Percentiles rank a stretch among this genome's conserved stretches.
These are phyloP conservation scores for Daldinia eschscholtzii DNA, from an alignment of 2,329 filamentous ascomycete species.

Conservation along the genomic window DNA sequence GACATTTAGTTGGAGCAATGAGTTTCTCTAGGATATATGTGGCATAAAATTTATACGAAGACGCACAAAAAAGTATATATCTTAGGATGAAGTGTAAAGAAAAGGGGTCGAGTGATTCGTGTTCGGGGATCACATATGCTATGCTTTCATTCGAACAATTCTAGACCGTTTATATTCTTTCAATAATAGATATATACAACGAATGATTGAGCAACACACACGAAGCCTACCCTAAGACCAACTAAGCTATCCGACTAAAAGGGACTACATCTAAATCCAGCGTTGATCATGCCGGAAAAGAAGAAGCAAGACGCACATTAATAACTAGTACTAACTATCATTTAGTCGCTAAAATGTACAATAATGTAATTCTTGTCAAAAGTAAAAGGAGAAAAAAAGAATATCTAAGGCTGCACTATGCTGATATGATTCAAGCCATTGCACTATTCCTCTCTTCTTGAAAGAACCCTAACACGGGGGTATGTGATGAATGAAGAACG, in stretches of 20 bases:
- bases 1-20: too few relatives aligned
- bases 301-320: conserved; percentile 3
- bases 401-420: conserved; percentile 28
- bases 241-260: background rate
- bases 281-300: background rate
- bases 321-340: conserved; percentile 28
- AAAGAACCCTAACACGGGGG: conserved; percentile 18
- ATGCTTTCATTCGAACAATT: background rate
- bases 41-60: too few relatives aligned
- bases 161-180: background rate
- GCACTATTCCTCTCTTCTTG: background rate
- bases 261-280: background rate
- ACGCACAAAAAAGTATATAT: too few relatives aligned
- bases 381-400: too few relatives aligned
- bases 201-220: background rate
- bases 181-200: background rate
- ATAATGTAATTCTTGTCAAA: conserved; percentile 5
- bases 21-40: too few relatives aligned
- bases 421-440: conserved; percentile 19
- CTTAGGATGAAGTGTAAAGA: background rate
- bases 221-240: background rate
- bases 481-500: conserved; percentile 27
- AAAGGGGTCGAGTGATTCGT: background rate
- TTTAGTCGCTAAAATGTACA: conserved; percentile 29
- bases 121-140: background rate